Evolutionary conservation across 768 basidiomycete genomes (phyloP).

Genomic region (Termitomyces heimii): DNA sequence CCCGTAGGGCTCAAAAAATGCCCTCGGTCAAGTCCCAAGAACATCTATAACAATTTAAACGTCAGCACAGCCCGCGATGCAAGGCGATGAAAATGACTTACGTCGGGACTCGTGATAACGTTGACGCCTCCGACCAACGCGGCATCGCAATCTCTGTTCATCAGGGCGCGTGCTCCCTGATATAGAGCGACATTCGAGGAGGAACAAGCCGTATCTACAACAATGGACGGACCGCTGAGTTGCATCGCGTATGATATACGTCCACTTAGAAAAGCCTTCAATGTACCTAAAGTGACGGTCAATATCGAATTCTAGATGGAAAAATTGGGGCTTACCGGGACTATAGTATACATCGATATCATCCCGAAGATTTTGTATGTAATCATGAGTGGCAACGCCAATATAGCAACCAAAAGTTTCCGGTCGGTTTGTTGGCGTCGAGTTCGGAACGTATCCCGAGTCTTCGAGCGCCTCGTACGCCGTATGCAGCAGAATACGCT

Average conservation of each 20-base stretch:
- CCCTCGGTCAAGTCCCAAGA: slow-evolving; percentile 58
- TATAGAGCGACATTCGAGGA: slow-evolving; percentile 64
- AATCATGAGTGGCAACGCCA: slow-evolving; percentile 68
- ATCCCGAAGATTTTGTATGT: slow-evolving; percentile 55
- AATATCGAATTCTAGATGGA: background rate
- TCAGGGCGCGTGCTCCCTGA: slow-evolving; percentile 61
- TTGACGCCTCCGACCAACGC: slow-evolving; percentile 76
- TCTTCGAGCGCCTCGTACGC: slow-evolving; percentile 67
- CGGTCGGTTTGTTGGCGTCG: slow-evolving; percentile 43
- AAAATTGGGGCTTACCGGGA: slow-evolving; percentile 38
- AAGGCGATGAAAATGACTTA: slow-evolving; percentile 25
- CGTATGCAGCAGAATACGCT: slow-evolving; percentile 59
- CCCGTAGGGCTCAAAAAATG: slow-evolving; percentile 65
- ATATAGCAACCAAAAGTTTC: slow-evolving; percentile 60
- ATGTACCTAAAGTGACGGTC: background rate
- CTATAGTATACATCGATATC: slow-evolving; percentile 67
- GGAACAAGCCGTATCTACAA: slow-evolving; percentile 72
- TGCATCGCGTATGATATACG: slow-evolving; percentile 66
- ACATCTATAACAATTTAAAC: slow-evolving; percentile 44
- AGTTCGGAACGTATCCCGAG: slow-evolving; percentile 62
- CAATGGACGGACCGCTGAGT: slow-evolving; percentile 64
- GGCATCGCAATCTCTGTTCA: slow-evolving; percentile 57
- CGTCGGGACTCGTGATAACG: slow-evolving; percentile 64
- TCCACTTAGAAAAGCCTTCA: slow-evolving; percentile 40
- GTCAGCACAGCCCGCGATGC: background rate